Base-by-base conservation (phyloP, 2,329 filamentous ascomycete species). In the Hymenoscyphus albidus region DNA sequence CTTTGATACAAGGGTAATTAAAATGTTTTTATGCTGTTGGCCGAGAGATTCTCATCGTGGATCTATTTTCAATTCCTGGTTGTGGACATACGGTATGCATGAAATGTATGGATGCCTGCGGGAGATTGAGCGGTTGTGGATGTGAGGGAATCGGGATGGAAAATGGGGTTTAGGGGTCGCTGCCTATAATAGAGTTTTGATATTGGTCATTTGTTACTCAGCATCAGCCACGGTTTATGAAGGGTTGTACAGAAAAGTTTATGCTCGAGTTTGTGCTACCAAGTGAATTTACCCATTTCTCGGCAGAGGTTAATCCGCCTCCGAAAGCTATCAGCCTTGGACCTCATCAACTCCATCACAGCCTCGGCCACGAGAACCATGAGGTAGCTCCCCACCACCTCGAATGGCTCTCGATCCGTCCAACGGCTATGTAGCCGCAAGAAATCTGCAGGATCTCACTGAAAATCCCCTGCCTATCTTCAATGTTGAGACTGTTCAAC, bases 401-500 rank as follows among this genome's bases (percentile, higher is more conserved):
- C 72, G 70, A 67, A 92, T 92, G 89, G 87, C 88, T 79, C 84
- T 90, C 80, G 85, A 90, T 76, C 79, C 83, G 74, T 83, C 86
- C 74, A 87, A 86, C 80, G 89, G 90, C 81, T 92, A 93, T 80
- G 85, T 82, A 74, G 84, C 87, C 75, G 85, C 88, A 74, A 85
- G 77, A 71, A 84, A 83, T 76, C 80, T 88, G 65, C 80, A 84
- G 68, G 83, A 86, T 72, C 77, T 84, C 67, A 81, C 85, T 68
- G 85, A 88, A 71, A 83, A 79, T 32, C 77, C 88, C 63, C 81
- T 94, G 65, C 93, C 94, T 71, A 96, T 99, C 79, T 99, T 99
- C 82, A 91, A 95, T 76, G 88, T 98, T 75, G 91, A 97, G 79
- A 88, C 86, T 68, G 95, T 98, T 48, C 90, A 96, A 80, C 87